Conservation (phyloP, 1,284 basidiomycete genomes). For the Cerioporus squamosus region DNA sequence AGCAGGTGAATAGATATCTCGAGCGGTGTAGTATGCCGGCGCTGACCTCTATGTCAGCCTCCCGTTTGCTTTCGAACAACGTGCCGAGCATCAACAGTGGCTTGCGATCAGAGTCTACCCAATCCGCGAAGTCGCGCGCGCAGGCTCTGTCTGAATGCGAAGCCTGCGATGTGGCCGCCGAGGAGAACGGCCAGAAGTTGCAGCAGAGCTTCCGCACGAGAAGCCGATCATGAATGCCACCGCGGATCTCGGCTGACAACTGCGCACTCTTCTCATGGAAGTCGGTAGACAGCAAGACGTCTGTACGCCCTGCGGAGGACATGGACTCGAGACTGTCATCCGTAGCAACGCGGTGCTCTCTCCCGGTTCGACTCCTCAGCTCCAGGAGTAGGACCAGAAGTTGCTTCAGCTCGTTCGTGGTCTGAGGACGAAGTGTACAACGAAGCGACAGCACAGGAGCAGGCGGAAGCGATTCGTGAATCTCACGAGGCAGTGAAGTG, state of each 20-base stretch:
- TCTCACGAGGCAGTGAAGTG: constrained; percentile 86
- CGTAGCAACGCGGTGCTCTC: constrained; percentile 91
- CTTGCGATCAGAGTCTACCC: constrained; percentile 74
- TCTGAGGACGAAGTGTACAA: constrained; percentile 73
- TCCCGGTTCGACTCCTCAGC: constrained; percentile 73
- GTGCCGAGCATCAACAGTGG: constrained; percentile 85
- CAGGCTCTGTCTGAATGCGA: constrained; percentile 76
- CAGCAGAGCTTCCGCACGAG: constrained; percentile 65
- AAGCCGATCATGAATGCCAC: too few relatives aligned
- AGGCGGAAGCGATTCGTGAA: constrained; percentile 82
- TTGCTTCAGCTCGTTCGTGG: constrained; percentile 83
- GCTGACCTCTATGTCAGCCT: too few relatives aligned
- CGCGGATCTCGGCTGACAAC: constrained; percentile 86
- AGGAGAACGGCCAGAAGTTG: constrained; percentile 66
- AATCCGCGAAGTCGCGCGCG: constrained; percentile 82
- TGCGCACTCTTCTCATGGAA: constrained; percentile 80
- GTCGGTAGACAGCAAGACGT: constrained; percentile 84
- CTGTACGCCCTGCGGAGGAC: constrained; percentile 56
- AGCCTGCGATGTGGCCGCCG: constrained; percentile 47
- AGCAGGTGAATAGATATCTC: constrained; percentile 63
- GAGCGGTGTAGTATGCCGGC: too few relatives aligned
- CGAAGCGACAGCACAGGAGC: constrained; percentile 68
- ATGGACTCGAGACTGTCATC: constrained; percentile 84
- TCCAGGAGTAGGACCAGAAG: constrained; percentile 92
- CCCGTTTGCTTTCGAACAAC: constrained; percentile 87